These are phyloP conservation scores for Malassezia furfur DNA, from an alignment of 1,284 basidiomycete genomes.

Conservation along the genomic window DNA sequence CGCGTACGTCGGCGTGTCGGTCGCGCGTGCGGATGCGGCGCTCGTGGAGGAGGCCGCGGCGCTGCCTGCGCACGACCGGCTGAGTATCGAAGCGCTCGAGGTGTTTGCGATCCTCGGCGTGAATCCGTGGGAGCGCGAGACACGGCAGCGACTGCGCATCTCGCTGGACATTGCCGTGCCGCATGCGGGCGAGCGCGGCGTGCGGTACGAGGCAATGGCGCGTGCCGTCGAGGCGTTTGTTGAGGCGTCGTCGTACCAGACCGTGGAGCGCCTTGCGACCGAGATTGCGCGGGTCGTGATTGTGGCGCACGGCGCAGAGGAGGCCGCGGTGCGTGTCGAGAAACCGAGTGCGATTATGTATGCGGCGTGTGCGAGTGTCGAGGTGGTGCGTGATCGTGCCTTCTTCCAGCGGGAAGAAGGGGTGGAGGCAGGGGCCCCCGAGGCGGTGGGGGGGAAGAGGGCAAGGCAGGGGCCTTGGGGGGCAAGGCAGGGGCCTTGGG, in stretches of 20 bases:
- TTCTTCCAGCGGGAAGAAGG: conserved; percentile 22
- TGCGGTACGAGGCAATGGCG: conserved; percentile 20
- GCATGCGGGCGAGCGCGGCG: neutral
- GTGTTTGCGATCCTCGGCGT: conserved; percentile 59
- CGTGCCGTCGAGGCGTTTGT: conserved; percentile 49
- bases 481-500: no score
- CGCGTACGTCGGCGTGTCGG: conserved; percentile 52
- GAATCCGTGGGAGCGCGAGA: conserved; percentile 61
- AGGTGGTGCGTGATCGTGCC: conserved; percentile 55
- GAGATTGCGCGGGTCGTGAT: conserved; percentile 56
- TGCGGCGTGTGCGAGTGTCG: conserved; percentile 59
- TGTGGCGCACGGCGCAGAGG: conserved; percentile 26
- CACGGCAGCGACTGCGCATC: conserved; percentile 61
- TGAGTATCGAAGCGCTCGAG: conserved; percentile 54
- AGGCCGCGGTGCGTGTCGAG: conserved; percentile 55
- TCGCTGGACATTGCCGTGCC: conserved; percentile 53
- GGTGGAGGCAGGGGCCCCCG: conserved; percentile 4
- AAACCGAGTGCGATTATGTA: conserved; percentile 70
- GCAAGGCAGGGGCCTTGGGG: no score
- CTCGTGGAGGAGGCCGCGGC: neutral
- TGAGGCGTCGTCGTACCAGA: conserved; percentile 56
- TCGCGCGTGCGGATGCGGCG: conserved; percentile 23
- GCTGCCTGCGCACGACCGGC: conserved; percentile 18
- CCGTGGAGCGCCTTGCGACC: conserved; percentile 65
- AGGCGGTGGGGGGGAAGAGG: no score